These are phyloP conservation scores for Oryza nivara DNA, from an alignment of 176 grass and related monocot genomes.

Conservation along the genomic window DNA sequence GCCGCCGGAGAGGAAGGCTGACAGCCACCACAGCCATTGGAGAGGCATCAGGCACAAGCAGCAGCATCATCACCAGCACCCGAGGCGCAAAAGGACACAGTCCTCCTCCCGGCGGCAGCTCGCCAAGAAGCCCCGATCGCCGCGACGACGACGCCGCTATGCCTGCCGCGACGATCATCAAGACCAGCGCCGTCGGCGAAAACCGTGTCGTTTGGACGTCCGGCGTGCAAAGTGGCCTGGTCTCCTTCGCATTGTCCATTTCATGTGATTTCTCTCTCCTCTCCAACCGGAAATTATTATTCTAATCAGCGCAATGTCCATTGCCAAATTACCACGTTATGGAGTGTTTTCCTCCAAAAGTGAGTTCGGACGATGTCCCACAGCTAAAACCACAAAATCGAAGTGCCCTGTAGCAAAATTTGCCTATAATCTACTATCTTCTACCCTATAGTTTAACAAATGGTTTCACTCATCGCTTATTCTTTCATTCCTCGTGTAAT, in stretches of 20 bases:
- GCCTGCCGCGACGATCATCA: neutral
- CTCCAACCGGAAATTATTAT: too few species aligned
- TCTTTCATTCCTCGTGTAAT: too few species aligned
- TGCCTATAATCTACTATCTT: too few species aligned
- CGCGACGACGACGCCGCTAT: neutral
- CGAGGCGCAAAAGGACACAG: conserved; percentile 28
- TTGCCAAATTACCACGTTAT: too few species aligned
- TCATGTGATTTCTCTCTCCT: too few species aligned
- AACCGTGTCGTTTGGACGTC: conserved; percentile 38
- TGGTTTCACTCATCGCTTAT: too few species aligned
- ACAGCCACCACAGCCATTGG: conserved; percentile 23
- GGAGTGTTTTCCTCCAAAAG: too few species aligned
- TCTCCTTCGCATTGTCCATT: conserved; percentile 19
- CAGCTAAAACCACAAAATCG: too few species aligned
- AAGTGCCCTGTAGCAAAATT: too few species aligned
- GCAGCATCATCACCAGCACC: neutral
- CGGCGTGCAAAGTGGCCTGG: conserved; percentile 29
- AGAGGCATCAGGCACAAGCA: conserved; percentile 31
- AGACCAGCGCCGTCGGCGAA: conserved; percentile 18
- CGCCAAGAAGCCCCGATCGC: neutral
- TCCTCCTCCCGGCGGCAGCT: neutral
- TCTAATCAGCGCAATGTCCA: too few species aligned
- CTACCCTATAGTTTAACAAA: too few species aligned
- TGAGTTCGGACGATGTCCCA: too few species aligned
- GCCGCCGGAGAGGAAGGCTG: neutral